These are phyloP conservation scores for Bremia lactucae DNA, from an alignment of 352 stramenopile genomes.

Conservation along the genomic window DNA sequence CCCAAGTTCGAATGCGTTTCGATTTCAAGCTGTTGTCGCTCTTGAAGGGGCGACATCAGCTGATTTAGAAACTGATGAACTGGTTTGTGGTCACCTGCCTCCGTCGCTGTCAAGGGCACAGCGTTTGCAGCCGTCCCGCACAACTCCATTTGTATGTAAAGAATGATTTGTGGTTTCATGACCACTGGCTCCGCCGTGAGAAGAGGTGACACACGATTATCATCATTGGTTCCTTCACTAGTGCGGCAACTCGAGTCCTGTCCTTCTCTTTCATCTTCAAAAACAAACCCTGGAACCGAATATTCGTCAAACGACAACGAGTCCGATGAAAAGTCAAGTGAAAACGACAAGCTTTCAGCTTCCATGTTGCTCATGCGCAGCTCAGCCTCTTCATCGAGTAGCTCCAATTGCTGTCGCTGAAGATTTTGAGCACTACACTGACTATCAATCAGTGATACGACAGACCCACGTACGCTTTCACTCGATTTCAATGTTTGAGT, in stretches of 20 bases:
- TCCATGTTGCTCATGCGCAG: constrained; percentile 11
- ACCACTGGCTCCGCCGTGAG: constrained; percentile 5
- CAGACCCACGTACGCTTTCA: constrained; percentile 28
- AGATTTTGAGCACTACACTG: constrained; percentile 9
- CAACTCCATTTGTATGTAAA: constrained; percentile 79
- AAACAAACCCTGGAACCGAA: constrained; percentile 44
- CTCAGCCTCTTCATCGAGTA: constrained; percentile 23
- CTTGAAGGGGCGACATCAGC: constrained; percentile 21
- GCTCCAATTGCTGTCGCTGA: constrained; percentile 19
- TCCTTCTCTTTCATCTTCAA: constrained; percentile 35
- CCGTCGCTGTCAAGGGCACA: constrained; percentile 10
- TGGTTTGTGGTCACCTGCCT: constrained; percentile 21
- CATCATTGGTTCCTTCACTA: constrained; percentile 13
- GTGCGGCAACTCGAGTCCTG: constrained; percentile 26
- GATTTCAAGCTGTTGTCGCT: constrained; percentile 14
- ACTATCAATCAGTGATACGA: constrained; percentile 20
- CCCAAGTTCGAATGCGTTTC: constrained; percentile 50
- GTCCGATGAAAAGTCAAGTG: constrained; percentile 32
- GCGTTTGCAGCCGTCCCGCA: constrained; percentile 27
- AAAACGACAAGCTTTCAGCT: constrained; percentile 38
- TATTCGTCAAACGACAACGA: constrained; percentile 50
- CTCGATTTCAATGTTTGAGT: constrained; percentile 18
- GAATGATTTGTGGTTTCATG: constrained; percentile 32
- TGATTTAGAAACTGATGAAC: constrained; percentile 38
- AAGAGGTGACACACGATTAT: constrained; percentile 3